Conservation (phyloP, 1,284 basidiomycete genomes). For the Ceraceosorus guamensis region DNA sequence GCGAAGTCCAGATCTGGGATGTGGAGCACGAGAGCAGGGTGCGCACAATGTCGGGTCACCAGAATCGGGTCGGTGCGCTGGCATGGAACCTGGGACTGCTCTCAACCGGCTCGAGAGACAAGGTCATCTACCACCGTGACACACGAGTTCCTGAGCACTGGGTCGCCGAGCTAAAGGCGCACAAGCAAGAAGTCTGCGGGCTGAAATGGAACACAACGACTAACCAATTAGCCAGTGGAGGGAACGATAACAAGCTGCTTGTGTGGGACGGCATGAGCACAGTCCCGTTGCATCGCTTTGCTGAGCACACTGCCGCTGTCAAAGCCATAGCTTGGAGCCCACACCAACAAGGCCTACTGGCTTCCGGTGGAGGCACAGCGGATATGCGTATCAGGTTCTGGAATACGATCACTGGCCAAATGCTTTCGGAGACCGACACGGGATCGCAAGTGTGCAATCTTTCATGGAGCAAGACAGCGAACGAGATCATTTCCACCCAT, state of each 20-base stretch:
- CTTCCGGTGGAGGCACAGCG: conserved; percentile 97
- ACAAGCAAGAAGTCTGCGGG: conserved; percentile 93
- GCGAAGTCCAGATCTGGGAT: conserved; percentile 88
- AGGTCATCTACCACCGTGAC: conserved; percentile 83
- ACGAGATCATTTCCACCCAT: conserved; percentile 94
- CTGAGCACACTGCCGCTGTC: conserved; percentile 91
- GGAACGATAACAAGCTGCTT: conserved; percentile 97
- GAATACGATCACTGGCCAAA: conserved; percentile 80
- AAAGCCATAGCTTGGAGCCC: conserved; percentile 98
- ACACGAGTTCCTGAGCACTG: conserved; percentile 67
- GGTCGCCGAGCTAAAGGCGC: conserved; percentile 70
- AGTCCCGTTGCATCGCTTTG: conserved; percentile 79
- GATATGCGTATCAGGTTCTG: conserved; percentile 91
- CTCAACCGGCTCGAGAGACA: conserved; percentile 83
- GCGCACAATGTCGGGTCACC: conserved; percentile 76
- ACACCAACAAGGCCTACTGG: conserved; percentile 81
- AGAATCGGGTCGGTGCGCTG: conserved; percentile 79
- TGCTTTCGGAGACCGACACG: conserved; percentile 55
- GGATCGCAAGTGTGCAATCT: conserved; percentile 75
- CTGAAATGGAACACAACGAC: conserved; percentile 78
- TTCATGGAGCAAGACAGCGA: conserved; percentile 85
- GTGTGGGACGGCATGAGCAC: conserved; percentile 70
- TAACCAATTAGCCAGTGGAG: conserved; percentile 81
- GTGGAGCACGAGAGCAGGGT: conserved; percentile 69
- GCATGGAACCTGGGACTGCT: conserved; percentile 89